phyloP scores from a whole-genome alignment of 2,329 filamentous ascomycete genomes.

The Parafenestella ontariensis region DNA sequence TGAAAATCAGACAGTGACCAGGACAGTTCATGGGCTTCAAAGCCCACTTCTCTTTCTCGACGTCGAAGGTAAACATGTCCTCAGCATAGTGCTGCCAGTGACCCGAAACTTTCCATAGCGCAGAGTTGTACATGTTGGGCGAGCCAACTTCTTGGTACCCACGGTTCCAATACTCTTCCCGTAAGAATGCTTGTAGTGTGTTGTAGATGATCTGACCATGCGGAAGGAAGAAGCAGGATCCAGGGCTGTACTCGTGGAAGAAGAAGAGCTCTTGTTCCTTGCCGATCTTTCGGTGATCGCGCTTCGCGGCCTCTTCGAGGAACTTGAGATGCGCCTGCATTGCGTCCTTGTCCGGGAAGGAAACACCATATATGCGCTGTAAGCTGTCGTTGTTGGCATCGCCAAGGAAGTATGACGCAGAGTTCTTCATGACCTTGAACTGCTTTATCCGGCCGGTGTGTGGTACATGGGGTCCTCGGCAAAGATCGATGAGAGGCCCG shows the following conservation, averaged over 20 bases:
- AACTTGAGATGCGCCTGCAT: slow-evolving; percentile 94
- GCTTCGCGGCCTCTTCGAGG: slow-evolving; percentile 96
- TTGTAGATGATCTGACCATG: slow-evolving; percentile 96
- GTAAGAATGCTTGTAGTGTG: slow-evolving; percentile 79
- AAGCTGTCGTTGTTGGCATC: slow-evolving; percentile 93
- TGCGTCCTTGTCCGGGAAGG: slow-evolving; percentile 95
- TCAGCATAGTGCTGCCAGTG: slow-evolving; percentile 94
- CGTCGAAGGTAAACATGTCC: slow-evolving; percentile 88
- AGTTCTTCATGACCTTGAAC: slow-evolving; percentile 91
- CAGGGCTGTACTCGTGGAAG: slow-evolving; percentile 93
- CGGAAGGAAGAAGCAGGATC: slow-evolving; percentile 89
- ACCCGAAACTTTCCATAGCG: slow-evolving; percentile 92
- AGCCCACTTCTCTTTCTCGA: slow-evolving; percentile 84
- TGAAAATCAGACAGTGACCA: slow-evolving; percentile 88
- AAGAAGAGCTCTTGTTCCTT: slow-evolving; percentile 97
- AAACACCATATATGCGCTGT: slow-evolving; percentile 95
- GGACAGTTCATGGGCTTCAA: slow-evolving; percentile 99
- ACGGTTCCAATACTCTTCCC: slow-evolving; percentile 88
- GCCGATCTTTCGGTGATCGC: slow-evolving; percentile 92
- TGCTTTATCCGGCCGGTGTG: slow-evolving; percentile 93
- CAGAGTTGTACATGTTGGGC: slow-evolving; percentile 94
- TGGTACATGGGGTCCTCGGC: slow-evolving; percentile 91
- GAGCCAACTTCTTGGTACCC: slow-evolving; percentile 95
- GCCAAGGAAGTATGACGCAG: slow-evolving; percentile 89
- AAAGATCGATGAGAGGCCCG: slow-evolving; percentile 92